These are phyloP conservation scores for Panaeolus cyanescens DNA, from an alignment of 768 basidiomycete genomes.

Conservation along the genomic window DNA sequence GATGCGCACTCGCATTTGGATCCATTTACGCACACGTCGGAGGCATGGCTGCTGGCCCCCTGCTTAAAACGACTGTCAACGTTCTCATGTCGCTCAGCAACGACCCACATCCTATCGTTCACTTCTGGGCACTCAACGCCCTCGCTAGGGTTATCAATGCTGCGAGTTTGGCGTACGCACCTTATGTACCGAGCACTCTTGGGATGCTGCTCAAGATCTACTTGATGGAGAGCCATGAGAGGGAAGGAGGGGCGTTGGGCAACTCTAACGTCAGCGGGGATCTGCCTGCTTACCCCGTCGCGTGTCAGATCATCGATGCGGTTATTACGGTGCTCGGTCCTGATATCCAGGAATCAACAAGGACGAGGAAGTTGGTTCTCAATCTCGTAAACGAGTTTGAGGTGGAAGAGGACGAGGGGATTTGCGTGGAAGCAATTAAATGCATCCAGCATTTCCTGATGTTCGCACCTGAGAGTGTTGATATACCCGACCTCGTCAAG, in stretches of 20 bases:
- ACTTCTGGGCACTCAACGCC: constrained; percentile 90
- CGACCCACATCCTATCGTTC: constrained; percentile 95
- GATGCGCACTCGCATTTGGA: constrained; percentile 91
- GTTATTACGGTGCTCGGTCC: constrained; percentile 94
- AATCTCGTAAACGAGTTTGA: constrained; percentile 86
- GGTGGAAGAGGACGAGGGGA: constrained; percentile 82
- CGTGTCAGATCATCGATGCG: constrained; percentile 91
- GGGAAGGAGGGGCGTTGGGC: constrained; percentile 82
- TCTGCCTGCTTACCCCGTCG: constrained; percentile 87
- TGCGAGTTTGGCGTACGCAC: constrained; percentile 88
- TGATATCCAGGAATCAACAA: constrained; percentile 86
- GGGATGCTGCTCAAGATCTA: constrained; percentile 92
- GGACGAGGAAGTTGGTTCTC: constrained; percentile 79
- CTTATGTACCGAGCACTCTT: constrained; percentile 85
- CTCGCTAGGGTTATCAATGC: constrained; percentile 87
- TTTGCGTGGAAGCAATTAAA: constrained; percentile 91
- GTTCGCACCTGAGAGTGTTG: constrained; percentile 86
- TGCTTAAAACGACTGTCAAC: constrained; percentile 94
- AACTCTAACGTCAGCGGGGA: constrained; percentile 90
- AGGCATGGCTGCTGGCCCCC: constrained; percentile 90
- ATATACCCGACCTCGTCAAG: constrained; percentile 77
- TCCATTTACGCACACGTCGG: constrained; percentile 92
- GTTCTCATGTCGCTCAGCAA: constrained; percentile 93
- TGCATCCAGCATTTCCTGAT: constrained; percentile 97
- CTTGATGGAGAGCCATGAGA: constrained; percentile 86